These are phyloP conservation scores for Rhododendron simsii DNA, from an alignment of 148 eudicot species.

Conservation along the genomic window DNA sequence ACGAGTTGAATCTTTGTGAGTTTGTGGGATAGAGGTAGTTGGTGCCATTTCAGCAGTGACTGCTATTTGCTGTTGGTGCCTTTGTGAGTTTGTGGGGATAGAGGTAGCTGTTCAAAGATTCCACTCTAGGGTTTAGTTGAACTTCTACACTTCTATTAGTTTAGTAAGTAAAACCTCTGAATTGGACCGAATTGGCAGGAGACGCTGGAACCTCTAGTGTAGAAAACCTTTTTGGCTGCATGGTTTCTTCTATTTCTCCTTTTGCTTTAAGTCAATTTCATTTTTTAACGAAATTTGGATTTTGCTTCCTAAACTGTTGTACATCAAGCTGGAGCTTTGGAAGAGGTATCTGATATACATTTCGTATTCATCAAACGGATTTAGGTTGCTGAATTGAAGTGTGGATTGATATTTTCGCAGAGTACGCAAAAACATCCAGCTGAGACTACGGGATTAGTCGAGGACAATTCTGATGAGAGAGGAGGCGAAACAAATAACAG, in stretches of 20 bases:
- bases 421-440: not conserved
- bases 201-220: not conserved
- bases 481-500: not conserved
- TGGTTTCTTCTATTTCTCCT: not conserved
- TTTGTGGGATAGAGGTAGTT: not conserved
- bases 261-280: not conserved
- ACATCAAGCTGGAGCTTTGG: not conserved
- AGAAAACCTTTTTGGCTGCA: not conserved
- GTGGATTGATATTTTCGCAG: not conserved
- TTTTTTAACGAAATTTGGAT: not conserved
- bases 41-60: too few relatives aligned
- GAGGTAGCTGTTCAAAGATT: not conserved
- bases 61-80: too few relatives aligned
- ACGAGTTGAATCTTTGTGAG: not conserved
- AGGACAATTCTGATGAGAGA: not conserved
- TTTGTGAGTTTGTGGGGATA: too few relatives aligned
- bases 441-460: not conserved
- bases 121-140: not conserved
- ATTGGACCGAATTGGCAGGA: not conserved
- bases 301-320: not conserved
- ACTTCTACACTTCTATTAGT: not conserved
- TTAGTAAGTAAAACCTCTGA: not conserved
- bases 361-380: not conserved
- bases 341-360: not conserved
- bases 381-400: not conserved